Conservation (phyloP, 805 yeast genomes). For the Zygotorulaspora florentina region DNA sequence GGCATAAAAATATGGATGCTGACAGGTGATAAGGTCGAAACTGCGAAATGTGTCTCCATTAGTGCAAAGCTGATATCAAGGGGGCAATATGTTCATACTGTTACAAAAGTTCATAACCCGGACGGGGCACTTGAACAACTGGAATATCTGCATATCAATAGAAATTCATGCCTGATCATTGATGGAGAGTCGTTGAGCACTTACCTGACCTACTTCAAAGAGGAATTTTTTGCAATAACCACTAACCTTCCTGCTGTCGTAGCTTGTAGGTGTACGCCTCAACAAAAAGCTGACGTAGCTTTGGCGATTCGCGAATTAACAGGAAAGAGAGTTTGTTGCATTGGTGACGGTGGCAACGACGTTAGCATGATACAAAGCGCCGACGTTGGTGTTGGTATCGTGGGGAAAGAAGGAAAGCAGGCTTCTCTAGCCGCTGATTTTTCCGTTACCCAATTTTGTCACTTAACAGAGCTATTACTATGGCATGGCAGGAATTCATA, state of each 20-base stretch:
- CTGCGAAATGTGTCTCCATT: conserved; percentile 96
- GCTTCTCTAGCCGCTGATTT: conserved; percentile 97
- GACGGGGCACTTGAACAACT: conserved; percentile 69
- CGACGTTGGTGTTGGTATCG: conserved; percentile 98
- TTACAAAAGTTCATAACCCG: conserved; percentile 57
- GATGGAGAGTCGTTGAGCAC: conserved; percentile 89
- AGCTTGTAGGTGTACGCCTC: conserved; percentile 98
- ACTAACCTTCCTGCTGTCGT: conserved; percentile 86
- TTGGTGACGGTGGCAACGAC: conserved; percentile 99
- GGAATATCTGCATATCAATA: conserved; percentile 62
- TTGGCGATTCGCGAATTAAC: conserved; percentile 70
- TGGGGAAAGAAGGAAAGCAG: conserved; percentile 97
- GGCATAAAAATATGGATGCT: conserved; percentile 99
- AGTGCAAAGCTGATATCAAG: conserved; percentile 88
- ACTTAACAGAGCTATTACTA: conserved; percentile 73
- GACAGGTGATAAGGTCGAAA: conserved; percentile 98
- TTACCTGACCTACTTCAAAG: conserved; percentile 56
- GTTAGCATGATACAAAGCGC: conserved; percentile 99
- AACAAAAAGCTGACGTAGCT: conserved; percentile 96
- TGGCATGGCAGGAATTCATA: conserved; percentile 99
- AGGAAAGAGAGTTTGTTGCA: conserved; percentile 89
- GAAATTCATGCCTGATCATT: conserved; percentile 63
- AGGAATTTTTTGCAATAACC: conserved; percentile 75
- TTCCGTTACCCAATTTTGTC: conserved; percentile 87
- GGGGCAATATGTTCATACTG: conserved; percentile 88